A percentile compares a stretch with the other conserved stretches of the same genome.
These are phyloP conservation scores for Sporisorium graminicola DNA, from an alignment of 1,284 basidiomycete genomes.

Conservation along the genomic window DNA sequence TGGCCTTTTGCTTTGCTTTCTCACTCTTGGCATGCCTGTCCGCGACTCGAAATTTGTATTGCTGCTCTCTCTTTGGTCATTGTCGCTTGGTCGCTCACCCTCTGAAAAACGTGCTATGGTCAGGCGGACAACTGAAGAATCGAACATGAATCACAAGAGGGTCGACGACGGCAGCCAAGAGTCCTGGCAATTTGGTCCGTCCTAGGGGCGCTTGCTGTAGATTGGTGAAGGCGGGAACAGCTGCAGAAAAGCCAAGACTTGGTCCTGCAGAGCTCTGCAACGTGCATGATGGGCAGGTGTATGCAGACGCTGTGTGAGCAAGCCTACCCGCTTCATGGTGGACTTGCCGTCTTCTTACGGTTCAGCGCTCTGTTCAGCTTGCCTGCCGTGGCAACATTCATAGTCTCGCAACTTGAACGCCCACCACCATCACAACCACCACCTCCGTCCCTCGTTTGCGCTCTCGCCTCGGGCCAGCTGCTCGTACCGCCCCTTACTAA, in stretches of 20 bases:
- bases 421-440: background rate
- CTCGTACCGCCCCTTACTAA: background rate
- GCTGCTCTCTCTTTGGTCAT: too few species aligned
- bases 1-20: background rate
- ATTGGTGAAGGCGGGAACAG: too few species aligned
- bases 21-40: background rate
- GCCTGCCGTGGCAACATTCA: background rate
- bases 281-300: slow-evolving; percentile 9
- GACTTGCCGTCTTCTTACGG: background rate
- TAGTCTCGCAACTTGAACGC: background rate
- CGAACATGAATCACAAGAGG: too few species aligned
- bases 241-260: slow-evolving; percentile 15
- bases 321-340: slow-evolving; percentile 1
- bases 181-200: too few species aligned
- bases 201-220: too few species aligned
- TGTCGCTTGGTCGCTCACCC: too few species aligned
- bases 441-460: background rate
- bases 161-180: too few species aligned
- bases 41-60: background rate
- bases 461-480: background rate
- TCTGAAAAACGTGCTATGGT: background rate
- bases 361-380: background rate
- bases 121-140: too few species aligned
- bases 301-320: background rate
- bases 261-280: slow-evolving; percentile 12